Base-by-base conservation (phyloP, 495 filamentous ascomycete genomes). In the Talaromyces trachyspermus region DNA sequence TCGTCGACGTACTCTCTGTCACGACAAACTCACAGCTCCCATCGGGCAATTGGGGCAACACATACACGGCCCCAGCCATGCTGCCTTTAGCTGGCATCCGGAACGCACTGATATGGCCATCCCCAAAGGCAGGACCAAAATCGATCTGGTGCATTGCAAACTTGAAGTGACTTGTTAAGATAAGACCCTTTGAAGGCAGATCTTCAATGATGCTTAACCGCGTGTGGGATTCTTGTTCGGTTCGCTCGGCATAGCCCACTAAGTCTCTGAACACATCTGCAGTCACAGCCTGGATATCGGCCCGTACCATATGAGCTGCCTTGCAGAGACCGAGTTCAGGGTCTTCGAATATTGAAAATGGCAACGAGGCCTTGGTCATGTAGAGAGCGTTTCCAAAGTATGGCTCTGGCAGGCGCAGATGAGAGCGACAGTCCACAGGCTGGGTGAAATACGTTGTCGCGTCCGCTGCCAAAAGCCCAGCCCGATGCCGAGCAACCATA, bases 401-500 rank as follows among this genome's bases (percentile, higher is more conserved):
- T 7, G 27, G 27, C 6, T 30, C 27, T 7, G 27, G 27, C 6
- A 30, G 27, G 7, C 12, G 27, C 6, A 30, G 27, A 30, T 7
- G 27, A 6, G 27, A 6, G 6, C 27, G 27, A 12, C 27, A 30
- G 27, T 30, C 27, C 6, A 30, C 12, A 6, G 27, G 27, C 27
- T 30, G 27, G 12, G 27, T 12, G 27, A 30, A 12, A 30, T 30
- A 12, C 6, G 27, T 30, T 7, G 12, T 30, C 12, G 27, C 27
- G 6, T 12, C 27, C 6, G 6, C 27, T 7, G 27, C 27, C 6
- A 30, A 12, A 30, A 30, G 6, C 6, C 27, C 27, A 30, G 27
- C 27, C 6, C 27, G 27, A 30, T 30, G 6, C 6, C 27, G 27
- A 30, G 27, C 27, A 30, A 30, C 44, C 61, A 65, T 66, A 12